phyloP scores from a whole-genome alignment of 2,329 filamentous ascomycete genomes.

The Nothopassalora personata region DNA sequence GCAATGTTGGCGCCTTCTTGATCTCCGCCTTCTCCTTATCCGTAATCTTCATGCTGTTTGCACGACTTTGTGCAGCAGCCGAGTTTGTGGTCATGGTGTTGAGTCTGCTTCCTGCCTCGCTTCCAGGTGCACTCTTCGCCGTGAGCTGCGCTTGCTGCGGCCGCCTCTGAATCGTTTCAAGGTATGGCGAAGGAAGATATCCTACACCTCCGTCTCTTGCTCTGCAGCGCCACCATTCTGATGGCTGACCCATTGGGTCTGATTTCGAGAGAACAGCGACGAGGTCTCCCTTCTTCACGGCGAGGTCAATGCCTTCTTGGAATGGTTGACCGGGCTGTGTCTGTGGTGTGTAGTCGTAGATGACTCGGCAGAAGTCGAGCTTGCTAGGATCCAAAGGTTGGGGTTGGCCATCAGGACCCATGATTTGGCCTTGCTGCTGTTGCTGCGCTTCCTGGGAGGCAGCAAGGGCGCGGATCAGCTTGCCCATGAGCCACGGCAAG shows the following conservation, averaged over 20 bases:
- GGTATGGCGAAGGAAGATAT: slow-evolving; percentile 85
- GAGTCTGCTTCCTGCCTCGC: slow-evolving; percentile 44
- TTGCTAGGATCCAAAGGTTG: slow-evolving; percentile 73
- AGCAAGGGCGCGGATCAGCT: slow-evolving; percentile 81
- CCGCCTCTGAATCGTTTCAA: slow-evolving; percentile 66
- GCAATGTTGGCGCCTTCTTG: slow-evolving; percentile 25
- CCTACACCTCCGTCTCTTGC: slow-evolving; percentile 84
- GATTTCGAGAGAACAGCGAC: slow-evolving; percentile 90
- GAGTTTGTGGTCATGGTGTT: slow-evolving; percentile 51
- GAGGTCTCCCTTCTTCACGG: slow-evolving; percentile 84
- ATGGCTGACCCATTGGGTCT: slow-evolving; percentile 84
- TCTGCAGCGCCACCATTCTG: slow-evolving; percentile 96
- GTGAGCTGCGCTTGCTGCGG: slow-evolving; percentile 44
- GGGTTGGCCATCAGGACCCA: slow-evolving; percentile 38
- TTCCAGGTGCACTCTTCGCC: slow-evolving; percentile 39
- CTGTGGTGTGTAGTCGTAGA: slow-evolving; percentile 91
- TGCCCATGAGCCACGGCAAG: slow-evolving; percentile 93
- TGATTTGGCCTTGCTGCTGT: slow-evolving; percentile 48
- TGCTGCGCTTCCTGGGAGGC: slow-evolving; percentile 80
- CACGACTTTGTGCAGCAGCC: slow-evolving; percentile 34
- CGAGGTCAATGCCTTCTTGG: slow-evolving; percentile 70
- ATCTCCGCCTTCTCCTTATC: slow-evolving; percentile 34
- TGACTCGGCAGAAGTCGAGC: slow-evolving; percentile 89
- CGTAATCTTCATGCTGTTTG: slow-evolving; percentile 44
- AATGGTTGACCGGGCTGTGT: slow-evolving; percentile 43